phyloP scores from a whole-genome alignment of 176 grass and related monocot genomes.

The Tuctoria greenei region DNA sequence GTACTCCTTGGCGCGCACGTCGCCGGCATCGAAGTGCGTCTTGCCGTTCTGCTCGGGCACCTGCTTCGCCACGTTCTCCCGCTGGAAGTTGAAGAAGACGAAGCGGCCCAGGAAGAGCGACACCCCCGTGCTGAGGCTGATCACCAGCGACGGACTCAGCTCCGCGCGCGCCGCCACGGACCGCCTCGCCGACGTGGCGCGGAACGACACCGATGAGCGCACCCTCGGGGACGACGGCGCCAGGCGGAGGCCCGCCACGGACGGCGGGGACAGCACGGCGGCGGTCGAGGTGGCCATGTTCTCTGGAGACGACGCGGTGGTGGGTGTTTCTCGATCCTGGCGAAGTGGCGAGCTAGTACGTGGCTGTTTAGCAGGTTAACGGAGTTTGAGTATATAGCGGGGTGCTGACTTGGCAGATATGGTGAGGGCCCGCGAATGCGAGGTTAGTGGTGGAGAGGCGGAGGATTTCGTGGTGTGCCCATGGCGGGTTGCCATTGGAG shows the following conservation, averaged over 20 bases:
- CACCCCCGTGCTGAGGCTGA: constrained; percentile 94
- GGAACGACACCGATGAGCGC: constrained; percentile 27
- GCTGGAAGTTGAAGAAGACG: constrained; percentile 99
- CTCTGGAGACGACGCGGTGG: background rate
- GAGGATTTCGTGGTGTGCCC: constrained; percentile 31
- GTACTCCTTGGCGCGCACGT: constrained; percentile 90
- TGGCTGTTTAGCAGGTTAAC: constrained; percentile 7
- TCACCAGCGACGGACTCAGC: constrained; percentile 85
- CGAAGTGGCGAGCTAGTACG: background rate
- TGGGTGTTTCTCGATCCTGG: constrained; percentile 16
- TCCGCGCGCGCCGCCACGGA: constrained; percentile 56
- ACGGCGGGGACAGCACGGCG: constrained; percentile 43
- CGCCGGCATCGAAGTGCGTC: constrained; percentile 95
- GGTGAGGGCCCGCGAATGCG: constrained; percentile 22
- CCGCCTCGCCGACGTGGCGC: constrained; percentile 8
- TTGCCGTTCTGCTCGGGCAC: constrained; percentile 93
- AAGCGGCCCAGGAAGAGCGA: constrained; percentile 96
- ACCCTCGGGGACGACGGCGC: constrained; percentile 40
- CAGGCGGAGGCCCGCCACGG: constrained; percentile 58
- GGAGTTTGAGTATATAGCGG: constrained; percentile 30
- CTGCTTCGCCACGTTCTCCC: constrained; percentile 99
- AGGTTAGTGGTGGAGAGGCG: constrained; percentile 37
- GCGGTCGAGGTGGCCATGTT: constrained; percentile 52
- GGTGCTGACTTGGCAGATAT: constrained; percentile 44
- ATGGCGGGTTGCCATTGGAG: constrained; percentile 59